These are phyloP conservation scores for Mycena leptocephala DNA, from an alignment of 768 basidiomycete genomes.

Conservation along the genomic window DNA sequence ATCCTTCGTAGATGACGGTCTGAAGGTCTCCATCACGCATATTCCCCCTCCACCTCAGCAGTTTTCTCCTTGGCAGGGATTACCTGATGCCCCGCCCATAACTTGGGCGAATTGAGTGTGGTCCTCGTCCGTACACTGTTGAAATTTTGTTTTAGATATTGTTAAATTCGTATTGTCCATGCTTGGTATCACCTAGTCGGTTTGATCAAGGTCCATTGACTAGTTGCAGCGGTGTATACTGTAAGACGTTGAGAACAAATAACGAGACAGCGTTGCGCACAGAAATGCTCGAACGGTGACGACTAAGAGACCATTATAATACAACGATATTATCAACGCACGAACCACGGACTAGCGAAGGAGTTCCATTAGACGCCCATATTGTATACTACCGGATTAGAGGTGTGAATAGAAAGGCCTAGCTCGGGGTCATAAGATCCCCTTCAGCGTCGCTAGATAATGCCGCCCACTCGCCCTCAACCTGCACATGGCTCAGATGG, in stretches of 20 bases:
- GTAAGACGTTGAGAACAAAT: no score
- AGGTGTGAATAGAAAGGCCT: not conserved
- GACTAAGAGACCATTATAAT: no score
- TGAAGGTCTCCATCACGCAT: not conserved
- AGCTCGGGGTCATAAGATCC: slow-evolving; percentile 31
- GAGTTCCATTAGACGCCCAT: not conserved
- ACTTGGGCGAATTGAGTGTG: not conserved
- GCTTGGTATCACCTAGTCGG: no score
- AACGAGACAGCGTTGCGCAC: no score
- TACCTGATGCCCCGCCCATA: not conserved
- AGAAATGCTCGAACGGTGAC: no score
- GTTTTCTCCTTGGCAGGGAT: not conserved
- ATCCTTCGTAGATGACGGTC: not conserved
- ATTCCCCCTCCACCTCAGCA: no score
- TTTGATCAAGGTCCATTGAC: no score
- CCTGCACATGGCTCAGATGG: slow-evolving; percentile 59
- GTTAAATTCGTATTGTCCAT: no score
- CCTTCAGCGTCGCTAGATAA: slow-evolving; percentile 75
- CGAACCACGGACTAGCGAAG: not conserved
- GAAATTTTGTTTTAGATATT: no score
- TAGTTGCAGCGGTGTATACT: no score
- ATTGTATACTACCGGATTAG: not conserved
- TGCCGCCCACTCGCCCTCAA: slow-evolving; percentile 73
- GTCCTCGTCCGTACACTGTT: no score
- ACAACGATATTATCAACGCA: no score